phyloP scores from a whole-genome alignment of 1,284 basidiomycete genomes.

The Trichosporon ovoides region DNA sequence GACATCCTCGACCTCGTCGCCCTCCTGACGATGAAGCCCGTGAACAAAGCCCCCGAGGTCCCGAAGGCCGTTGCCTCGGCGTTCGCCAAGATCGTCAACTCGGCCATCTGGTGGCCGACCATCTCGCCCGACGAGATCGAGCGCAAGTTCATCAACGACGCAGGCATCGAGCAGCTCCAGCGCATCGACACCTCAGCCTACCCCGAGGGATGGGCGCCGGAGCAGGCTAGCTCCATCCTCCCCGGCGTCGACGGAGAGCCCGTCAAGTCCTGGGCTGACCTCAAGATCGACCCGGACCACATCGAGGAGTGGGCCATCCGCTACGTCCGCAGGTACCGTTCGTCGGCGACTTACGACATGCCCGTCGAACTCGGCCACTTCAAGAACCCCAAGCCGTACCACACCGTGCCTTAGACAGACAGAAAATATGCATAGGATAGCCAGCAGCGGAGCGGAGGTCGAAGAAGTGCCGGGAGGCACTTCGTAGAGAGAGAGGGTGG shows the following conservation, averaged over 20 bases:
- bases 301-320: constrained; percentile 87
- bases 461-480: no score
- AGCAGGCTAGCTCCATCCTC: constrained; percentile 51
- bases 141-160: constrained; percentile 80
- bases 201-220: constrained; percentile 46
- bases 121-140: constrained; percentile 86
- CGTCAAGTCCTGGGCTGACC: constrained; percentile 52
- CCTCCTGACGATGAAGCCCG: constrained; percentile 68
- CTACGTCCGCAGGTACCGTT: constrained; percentile 84
- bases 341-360: constrained; percentile 53
- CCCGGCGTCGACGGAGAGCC: constrained; percentile 45
- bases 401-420: constrained; percentile 51
- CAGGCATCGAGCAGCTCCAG: constrained; percentile 58
- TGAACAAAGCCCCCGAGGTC: constrained; percentile 63
- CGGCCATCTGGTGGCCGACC: constrained; percentile 82
- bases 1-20: constrained; percentile 78
- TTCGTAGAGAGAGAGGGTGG: no score
- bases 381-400: constrained; percentile 49
- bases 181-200: constrained; percentile 40
- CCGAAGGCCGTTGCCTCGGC: constrained; percentile 69
- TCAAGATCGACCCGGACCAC: constrained; percentile 64
- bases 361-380: constrained; percentile 49
- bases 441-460: no score
- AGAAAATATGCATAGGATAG: constrained; percentile 9
- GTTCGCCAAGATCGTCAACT: constrained; percentile 64